These are phyloP conservation scores for Encephalitozoon cuniculi DNA, from an alignment of 371 early-diverging fungal genomes.

Conservation along the genomic window DNA sequence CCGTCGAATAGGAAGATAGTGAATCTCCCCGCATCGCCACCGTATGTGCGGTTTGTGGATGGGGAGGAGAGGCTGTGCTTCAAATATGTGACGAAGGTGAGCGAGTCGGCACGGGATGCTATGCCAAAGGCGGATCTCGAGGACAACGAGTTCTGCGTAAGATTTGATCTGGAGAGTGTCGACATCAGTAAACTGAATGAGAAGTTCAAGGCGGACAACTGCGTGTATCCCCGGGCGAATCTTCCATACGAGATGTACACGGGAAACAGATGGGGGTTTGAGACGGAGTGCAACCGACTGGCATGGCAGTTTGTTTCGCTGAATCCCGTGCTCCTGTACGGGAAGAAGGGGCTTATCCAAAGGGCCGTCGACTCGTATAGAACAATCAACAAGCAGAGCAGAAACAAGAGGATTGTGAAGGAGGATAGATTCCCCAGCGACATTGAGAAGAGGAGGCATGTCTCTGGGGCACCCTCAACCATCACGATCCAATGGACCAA, in stretches of 20 bases:
- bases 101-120: conserved; percentile 53
- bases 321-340: conserved; percentile 71
- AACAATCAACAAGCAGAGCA: conserved; percentile 70
- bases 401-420: conserved; percentile 70
- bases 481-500: conserved; percentile 62
- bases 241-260: conserved; percentile 65
- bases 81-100: conserved; percentile 62
- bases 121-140: conserved; percentile 58
- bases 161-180: conserved; percentile 69
- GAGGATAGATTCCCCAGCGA: conserved; percentile 69
- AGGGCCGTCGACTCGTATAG: conserved; percentile 83
- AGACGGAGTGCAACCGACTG: conserved; percentile 73
- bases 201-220: conserved; percentile 69
- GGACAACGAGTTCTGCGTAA: conserved; percentile 66
- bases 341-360: conserved; percentile 78
- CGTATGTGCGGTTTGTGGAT: conserved; percentile 58
- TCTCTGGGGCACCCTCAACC: conserved; percentile 58
- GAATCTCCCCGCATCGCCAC: conserved; percentile 61
- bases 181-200: conserved; percentile 64
- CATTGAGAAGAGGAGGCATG: conserved; percentile 63
- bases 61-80: conserved; percentile 62
- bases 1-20: conserved; percentile 56
- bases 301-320: conserved; percentile 78
- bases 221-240: conserved; percentile 76
- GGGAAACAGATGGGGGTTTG: conserved; percentile 82